Base-by-base conservation (phyloP, 2,329 filamentous ascomycete species). In the Penicillium sp. region DNA sequence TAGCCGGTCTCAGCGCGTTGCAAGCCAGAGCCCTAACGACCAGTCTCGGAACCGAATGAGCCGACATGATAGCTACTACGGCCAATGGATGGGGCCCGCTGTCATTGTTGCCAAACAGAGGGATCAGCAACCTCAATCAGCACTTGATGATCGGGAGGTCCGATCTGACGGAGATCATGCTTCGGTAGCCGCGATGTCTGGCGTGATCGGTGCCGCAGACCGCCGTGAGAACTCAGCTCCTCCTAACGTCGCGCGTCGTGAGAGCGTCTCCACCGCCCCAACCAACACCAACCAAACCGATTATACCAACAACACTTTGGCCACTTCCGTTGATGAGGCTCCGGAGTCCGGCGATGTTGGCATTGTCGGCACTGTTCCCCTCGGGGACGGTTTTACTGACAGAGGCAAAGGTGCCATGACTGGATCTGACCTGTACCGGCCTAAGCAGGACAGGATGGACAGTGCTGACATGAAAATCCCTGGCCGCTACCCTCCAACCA, bases 11-110 rank as follows among this genome's bases (percentile, higher is more conserved):
- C 51, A 60, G 27, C 56, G 57, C 31, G 26, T 51, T 2, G 25
- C 53, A 15, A 61, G 52, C 14, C 54, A 53, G 22, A 52, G 55
- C 12, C 47, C 56, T 18, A 55, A 31, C 29, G 45, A 42, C 14
- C 37, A 31, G 40, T 61, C 54, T 41, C 54, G 51, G 6, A 57
- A 54, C 27, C 54, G 54, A 15, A 58, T 66, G 18, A 66, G 64
- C 35, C 64, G 63, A 45, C 63, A 72, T 47, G 67, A 71, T 56
- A 81, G 75, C 58, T 73, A 76, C 49, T 80, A 82, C 54, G 79
- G 79, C 15, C 75, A 80, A 27, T 85, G 82, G 82, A 79, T 85
- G 73, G 78, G 75, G 22, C 58, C 75, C 29, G 77, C 77, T 42
- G 77, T 74, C 27, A 61, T 63, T 18, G 56, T 58, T 14, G 53